Percentiles rank a stretch among this genome's conserved stretches.
Conservation (phyloP, 2,329 filamentous ascomycete genomes). For the Chaetomium sp. region DNA sequence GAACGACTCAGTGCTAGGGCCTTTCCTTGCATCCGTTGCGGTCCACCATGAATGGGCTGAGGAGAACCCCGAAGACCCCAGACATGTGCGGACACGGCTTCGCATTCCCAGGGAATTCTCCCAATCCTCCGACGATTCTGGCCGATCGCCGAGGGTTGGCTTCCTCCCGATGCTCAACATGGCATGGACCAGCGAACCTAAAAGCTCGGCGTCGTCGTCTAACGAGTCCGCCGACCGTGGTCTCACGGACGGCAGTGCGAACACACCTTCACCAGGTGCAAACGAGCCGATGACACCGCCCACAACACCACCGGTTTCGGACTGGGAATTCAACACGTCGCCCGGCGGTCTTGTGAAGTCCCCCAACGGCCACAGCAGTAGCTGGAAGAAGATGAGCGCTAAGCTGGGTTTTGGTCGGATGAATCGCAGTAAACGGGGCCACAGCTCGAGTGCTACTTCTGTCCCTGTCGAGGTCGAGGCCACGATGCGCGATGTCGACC, state of each 20-base stretch:
- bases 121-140: conserved; percentile 30
- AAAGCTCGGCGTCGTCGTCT: conserved; percentile 39
- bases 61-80: conserved; percentile 28
- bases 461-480: conserved; percentile 32
- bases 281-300: conserved; percentile 67
- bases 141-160: conserved; percentile 38
- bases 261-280: conserved; percentile 48
- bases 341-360: conserved; percentile 49
- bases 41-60: conserved; percentile 29
- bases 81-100: conserved; percentile 35
- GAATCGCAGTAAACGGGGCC: conserved; percentile 39
- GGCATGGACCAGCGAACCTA: conserved; percentile 31
- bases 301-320: conserved; percentile 60
- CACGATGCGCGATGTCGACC: conserved; percentile 30
- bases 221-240: conserved; percentile 42
- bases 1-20: conserved; percentile 91
- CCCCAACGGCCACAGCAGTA: conserved; percentile 48
- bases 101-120: conserved; percentile 33
- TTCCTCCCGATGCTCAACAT: conserved; percentile 39
- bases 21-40: conserved; percentile 70
- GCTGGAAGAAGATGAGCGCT: conserved; percentile 60
- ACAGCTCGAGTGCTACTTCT: conserved; percentile 33
- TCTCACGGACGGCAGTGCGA: conserved; percentile 59
- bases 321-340: conserved; percentile 47
- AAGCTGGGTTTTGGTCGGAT: conserved; percentile 55